Evolutionary conservation across 2,329 filamentous ascomycete genomes (phyloP).

Genomic region (Sporothrix brunneoviolacea): DNA sequence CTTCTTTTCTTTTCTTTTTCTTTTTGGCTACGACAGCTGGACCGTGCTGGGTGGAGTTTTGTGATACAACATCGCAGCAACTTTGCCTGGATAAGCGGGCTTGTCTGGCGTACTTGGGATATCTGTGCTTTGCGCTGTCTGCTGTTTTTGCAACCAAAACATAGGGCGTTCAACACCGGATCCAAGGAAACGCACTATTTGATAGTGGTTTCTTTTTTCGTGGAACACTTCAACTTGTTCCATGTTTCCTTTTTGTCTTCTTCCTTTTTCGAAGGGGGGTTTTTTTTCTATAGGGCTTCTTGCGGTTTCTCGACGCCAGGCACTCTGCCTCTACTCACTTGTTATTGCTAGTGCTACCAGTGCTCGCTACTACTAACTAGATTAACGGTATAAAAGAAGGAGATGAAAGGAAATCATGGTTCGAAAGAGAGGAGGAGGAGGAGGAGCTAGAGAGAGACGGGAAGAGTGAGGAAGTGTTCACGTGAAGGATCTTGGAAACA

Average conservation of each 20-base stretch:
- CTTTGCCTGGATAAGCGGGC: conserved; percentile 31
- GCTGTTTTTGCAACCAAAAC: conserved; percentile 84
- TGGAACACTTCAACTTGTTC: conserved; percentile 62
- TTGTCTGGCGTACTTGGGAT: conserved; percentile 44
- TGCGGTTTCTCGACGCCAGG: not conserved
- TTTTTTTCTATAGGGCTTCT: not conserved
- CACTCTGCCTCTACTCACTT: not conserved
- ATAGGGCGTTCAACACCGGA: conserved; percentile 70
- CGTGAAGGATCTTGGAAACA: not conserved
- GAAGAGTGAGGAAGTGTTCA: not conserved
- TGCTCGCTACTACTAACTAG: not conserved
- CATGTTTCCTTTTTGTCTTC: conserved; percentile 33
- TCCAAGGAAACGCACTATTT: conserved; percentile 50
- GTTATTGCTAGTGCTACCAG: not conserved
- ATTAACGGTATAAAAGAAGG: not conserved
- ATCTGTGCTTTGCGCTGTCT: conserved; percentile 60
- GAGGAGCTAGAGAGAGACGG: not conserved
- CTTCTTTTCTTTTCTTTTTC: not conserved
- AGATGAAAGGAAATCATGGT: not conserved
- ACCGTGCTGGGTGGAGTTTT: conserved; percentile 34
- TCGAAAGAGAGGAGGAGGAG: not conserved
- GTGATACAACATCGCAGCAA: conserved; percentile 67
- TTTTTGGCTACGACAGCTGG: conserved; percentile 12
- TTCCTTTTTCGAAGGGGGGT: conserved; percentile 13
- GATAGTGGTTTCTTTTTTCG: conserved; percentile 40